Evolutionary conservation across 257 asterid species (phyloP), one percentile per base, ranked within the genome.

Genomic region (Jaltomata sinuosa): DNA sequence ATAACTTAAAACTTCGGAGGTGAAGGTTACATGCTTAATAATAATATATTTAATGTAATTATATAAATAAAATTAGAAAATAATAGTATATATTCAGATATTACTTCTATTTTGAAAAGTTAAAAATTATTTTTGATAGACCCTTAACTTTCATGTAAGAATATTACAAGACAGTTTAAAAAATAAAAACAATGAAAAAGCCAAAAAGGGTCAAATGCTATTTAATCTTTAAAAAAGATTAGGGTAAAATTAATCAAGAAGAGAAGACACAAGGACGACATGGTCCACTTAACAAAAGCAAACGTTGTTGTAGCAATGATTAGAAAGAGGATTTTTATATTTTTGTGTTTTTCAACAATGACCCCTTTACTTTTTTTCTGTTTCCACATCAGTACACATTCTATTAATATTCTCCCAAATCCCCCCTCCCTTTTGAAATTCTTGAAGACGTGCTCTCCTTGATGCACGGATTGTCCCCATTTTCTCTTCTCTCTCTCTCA

Each of bases 231-330:
- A 10, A 25, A 25, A 61, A 11, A 25, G 4, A 25, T 9, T 10
- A 0, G 8, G 6, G 3, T 5, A 25, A 59, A 14, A 59, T 3
- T 12, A 45, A 59, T n/a, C n/a, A 34, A 38, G 6, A 8, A 59
- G 3, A 25, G 14, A 19, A 54, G 12, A 12, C 36, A 72, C 21
- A 22, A 42, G 80, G 36, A 22, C 27, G 40, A 76, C 27, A 77
- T 49, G 91, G 74, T 92, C 93, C 94, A 90, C 90, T 11, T 84
- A 87, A 87, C 84, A 78, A 84, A 77, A 77, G 81, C 81, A 77
- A 77, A 77, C 62, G 81, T 77, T 77, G 81, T 27, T 77, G 81
- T 27, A 49, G 88, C 89, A 91, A 92, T 94, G 93, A 90, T 93
- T 90, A 90, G 91, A 90, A 78, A 84, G 92, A 86, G 86, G 38